Evolutionary conservation across 495 filamentous ascomycete species (phyloP).

Genomic region (Hypoxylon trugodes): DNA sequence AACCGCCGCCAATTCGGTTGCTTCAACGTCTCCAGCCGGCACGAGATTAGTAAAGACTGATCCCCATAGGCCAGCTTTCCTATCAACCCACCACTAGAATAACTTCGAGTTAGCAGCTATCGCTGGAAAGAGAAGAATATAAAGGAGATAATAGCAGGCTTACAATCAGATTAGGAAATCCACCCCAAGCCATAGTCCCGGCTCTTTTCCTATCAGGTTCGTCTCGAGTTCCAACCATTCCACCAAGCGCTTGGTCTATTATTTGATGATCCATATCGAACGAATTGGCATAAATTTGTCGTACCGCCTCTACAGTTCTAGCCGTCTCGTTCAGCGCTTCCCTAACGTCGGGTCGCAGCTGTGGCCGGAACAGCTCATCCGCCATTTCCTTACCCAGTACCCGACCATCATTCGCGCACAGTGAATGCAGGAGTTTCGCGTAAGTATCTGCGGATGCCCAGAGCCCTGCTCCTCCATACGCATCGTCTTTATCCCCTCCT

Average conservation of each 20-base stretch:
- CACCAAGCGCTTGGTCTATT: constrained; percentile 43
- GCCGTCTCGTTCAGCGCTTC: constrained; percentile 28
- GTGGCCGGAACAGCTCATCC: constrained; percentile 41
- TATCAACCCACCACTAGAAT: constrained; percentile 50
- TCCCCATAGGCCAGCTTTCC: constrained; percentile 43
- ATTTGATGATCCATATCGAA: constrained; percentile 40
- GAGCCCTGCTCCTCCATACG: constrained; percentile 43
- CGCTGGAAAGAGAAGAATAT: no score
- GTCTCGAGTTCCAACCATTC: constrained; percentile 39
- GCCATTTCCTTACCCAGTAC: constrained; percentile 37
- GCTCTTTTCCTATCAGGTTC: constrained; percentile 27
- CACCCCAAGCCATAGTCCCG: constrained; percentile 49
- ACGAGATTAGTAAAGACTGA: constrained; percentile 43
- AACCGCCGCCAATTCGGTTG: constrained; percentile 30
- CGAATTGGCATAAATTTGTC: constrained; percentile 38
- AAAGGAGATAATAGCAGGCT: no score
- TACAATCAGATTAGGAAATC: constrained; percentile 44
- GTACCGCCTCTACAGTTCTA: constrained; percentile 9
- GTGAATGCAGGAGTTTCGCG: constrained; percentile 40
- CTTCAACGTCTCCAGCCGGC: constrained; percentile 36
- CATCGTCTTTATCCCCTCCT: constrained; percentile 26
- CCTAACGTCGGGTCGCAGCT: constrained; percentile 28
- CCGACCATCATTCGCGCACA: constrained; percentile 45
- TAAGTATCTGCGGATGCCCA: constrained; percentile 40
- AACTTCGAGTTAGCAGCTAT: no score